Conservation (phyloP, 345 rosid species). For the Brassica napus region Da-Ae NC_063447.1:54622001-54622500, state of each 20-base stretch:
- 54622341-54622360: slow-evolving; percentile 95
- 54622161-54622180: slow-evolving; percentile 82
- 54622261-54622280: not conserved
- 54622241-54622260: slow-evolving; percentile 8
- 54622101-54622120: not conserved
- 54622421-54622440: not conserved
- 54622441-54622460: not conserved
- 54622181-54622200: slow-evolving; percentile 87
- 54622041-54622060: slow-evolving; percentile 95
- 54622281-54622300: not conserved
- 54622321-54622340: slow-evolving; percentile 89
- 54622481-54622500: not conserved
- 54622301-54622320: slow-evolving; percentile 6
- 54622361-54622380: slow-evolving; percentile 98
- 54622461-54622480: slow-evolving; percentile 2
- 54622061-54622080: slow-evolving; percentile 34
- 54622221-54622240: slow-evolving; percentile 91
- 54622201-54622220: slow-evolving; percentile 78
- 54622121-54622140: not conserved
- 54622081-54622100: slow-evolving; percentile 1
- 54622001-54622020: slow-evolving; percentile 25
- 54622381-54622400: slow-evolving; percentile 76
- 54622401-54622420: slow-evolving; percentile 8
- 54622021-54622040: slow-evolving; percentile 99
- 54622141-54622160: slow-evolving; percentile 85